These are phyloP conservation scores for Thalia dealbata DNA, from an alignment of 176 grass and related monocot species.

Conservation along the genomic window DNA sequence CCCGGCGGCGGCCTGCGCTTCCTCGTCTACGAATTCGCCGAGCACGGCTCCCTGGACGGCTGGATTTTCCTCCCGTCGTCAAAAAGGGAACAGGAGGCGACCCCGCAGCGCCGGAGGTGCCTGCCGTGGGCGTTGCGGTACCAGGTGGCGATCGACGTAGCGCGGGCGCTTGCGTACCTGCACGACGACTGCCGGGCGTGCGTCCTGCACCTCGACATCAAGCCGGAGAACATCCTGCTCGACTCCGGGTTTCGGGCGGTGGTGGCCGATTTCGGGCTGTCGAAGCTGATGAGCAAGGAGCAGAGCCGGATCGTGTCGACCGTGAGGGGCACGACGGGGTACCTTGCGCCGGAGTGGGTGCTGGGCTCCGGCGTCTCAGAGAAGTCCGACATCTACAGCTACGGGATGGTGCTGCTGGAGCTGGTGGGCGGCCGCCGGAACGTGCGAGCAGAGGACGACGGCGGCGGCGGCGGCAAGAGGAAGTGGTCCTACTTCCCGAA, in stretches of 20 bases:
- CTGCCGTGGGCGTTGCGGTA: slow-evolving; percentile 33
- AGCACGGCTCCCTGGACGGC: slow-evolving; percentile 35
- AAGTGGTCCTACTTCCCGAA: slow-evolving; percentile 59
- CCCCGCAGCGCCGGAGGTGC: neutral
- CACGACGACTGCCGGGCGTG: slow-evolving; percentile 53
- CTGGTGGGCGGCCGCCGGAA: slow-evolving; percentile 47
- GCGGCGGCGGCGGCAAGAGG: neutral
- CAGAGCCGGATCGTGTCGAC: slow-evolving; percentile 55
- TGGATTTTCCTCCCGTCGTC: slow-evolving; percentile 35
- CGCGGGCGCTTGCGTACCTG: slow-evolving; percentile 44
- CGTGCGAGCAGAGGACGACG: slow-evolving; percentile 6
- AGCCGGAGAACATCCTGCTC: slow-evolving; percentile 83
- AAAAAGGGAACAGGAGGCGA: neutral
- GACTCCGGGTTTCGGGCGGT: slow-evolving; percentile 38
- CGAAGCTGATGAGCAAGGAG: slow-evolving; percentile 44
- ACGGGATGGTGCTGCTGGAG: slow-evolving; percentile 68
- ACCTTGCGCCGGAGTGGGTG: slow-evolving; percentile 68
- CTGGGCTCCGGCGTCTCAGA: slow-evolving; percentile 40
- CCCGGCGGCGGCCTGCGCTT: slow-evolving; percentile 22
- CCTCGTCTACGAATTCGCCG: slow-evolving; percentile 51
- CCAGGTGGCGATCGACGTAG: slow-evolving; percentile 50
- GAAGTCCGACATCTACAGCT: slow-evolving; percentile 73
- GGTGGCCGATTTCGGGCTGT: slow-evolving; percentile 52
- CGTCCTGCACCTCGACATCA: slow-evolving; percentile 71
- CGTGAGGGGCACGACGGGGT: slow-evolving; percentile 50